Percentiles rank a stretch among this genome's conserved stretches.
phyloP scores from a whole-genome alignment of 2,329 filamentous ascomycete species.

The Whalleya microplaca region DNA sequence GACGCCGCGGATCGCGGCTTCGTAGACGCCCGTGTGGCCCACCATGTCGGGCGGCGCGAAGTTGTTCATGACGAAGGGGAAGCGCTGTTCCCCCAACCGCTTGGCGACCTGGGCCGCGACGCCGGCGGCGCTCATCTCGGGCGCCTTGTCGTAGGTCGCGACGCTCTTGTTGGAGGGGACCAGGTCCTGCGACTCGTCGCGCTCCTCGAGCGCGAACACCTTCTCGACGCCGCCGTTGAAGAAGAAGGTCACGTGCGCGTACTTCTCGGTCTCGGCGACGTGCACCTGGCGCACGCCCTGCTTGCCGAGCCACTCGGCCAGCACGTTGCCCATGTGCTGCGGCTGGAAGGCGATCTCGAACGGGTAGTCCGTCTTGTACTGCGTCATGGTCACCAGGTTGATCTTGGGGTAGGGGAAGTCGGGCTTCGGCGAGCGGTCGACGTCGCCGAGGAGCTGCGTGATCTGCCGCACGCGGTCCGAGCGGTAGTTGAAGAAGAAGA shows the following conservation, averaged over 20 bases:
- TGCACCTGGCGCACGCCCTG: slow-evolving; percentile 91
- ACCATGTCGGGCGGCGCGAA: slow-evolving; percentile 99
- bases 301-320: slow-evolving; percentile 94
- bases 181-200: slow-evolving; percentile 77
- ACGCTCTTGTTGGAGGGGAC: slow-evolving; percentile 90
- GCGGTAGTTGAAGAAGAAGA: slow-evolving; percentile 99
- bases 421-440: slow-evolving; percentile 86
- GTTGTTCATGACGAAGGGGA: slow-evolving; percentile 99
- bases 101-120: slow-evolving; percentile 91
- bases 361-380: slow-evolving; percentile 94
- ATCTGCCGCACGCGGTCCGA: slow-evolving; percentile 97
- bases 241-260: slow-evolving; percentile 99
- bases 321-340: slow-evolving; percentile 96
- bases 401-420: slow-evolving; percentile 95
- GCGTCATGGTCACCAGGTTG: slow-evolving; percentile 94
- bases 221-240: slow-evolving; percentile 99
- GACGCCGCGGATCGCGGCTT: slow-evolving; percentile 85
- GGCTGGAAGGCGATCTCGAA: slow-evolving; percentile 93
- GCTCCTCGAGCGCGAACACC: slow-evolving; percentile 87
- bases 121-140: slow-evolving; percentile 91
- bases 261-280: slow-evolving; percentile 98
- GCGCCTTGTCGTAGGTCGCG: slow-evolving; percentile 90
- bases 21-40: slow-evolving; percentile 95
- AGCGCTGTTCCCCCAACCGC: slow-evolving; percentile 81
- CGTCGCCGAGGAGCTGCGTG: slow-evolving; percentile 88